Percentiles rank a stretch among this genome's conserved stretches.
Evolutionary conservation across 805 yeast species (phyloP).

Genomic region (Zygosaccharomyces bailii): DNA sequence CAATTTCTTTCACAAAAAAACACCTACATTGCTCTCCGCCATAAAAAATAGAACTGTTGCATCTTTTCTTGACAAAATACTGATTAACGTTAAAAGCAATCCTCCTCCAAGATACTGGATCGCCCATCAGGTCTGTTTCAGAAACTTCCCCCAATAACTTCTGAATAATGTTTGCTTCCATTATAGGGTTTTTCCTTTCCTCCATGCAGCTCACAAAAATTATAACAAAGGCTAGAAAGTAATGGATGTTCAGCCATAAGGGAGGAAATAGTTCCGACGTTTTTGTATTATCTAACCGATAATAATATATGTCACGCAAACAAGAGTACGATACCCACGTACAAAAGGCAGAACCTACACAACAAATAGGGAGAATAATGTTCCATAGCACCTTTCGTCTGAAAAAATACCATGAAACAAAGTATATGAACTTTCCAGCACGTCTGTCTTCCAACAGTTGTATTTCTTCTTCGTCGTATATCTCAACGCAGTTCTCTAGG

Average conservation of each 20-base stretch:
- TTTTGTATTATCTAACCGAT: not conserved
- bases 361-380: not conserved
- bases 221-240: not conserved
- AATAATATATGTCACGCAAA: not conserved
- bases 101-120: not conserved
- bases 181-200: not conserved
- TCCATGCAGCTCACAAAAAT: not conserved
- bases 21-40: not conserved
- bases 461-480: constrained; percentile 2
- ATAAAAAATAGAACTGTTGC: not conserved
- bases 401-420: not conserved
- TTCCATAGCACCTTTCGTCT: not conserved
- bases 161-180: not conserved
- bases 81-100: not conserved
- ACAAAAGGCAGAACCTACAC: not conserved
- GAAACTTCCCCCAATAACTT: not conserved
- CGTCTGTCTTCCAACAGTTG: not conserved
- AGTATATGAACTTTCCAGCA: constrained; percentile 4
- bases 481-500: not conserved
- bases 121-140: not conserved
- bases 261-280: not conserved
- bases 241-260: not conserved
- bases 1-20: not conserved
- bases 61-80: not conserved
- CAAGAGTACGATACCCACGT: not conserved